Evolutionary conservation across 2,329 filamentous ascomycete species (phyloP), one percentile per base, ranked within the genome.

Genomic region (Penicillium polonicum): DNA sequence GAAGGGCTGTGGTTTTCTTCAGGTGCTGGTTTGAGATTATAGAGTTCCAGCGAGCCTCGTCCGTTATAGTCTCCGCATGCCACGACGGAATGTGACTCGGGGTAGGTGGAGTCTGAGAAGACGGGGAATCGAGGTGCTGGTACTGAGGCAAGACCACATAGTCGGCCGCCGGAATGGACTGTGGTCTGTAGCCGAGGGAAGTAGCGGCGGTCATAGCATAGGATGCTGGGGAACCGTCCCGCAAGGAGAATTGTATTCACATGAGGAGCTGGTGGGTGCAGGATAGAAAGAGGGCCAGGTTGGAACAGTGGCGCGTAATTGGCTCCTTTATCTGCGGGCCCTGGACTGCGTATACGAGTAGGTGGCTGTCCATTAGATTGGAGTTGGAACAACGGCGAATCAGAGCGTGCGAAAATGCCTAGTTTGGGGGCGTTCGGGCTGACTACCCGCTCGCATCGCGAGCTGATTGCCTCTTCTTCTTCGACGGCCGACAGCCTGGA

Each of bases 51-150:
- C 0, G 89, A 92, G 0, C 93, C 93, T 72, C 94, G 92, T 33
- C 89, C 91, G 66, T 94, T 95, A 77, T 97, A 97, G 70, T 93
- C 90, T 5, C 92, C 93, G 39, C 89, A 90, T 3, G 91, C 90
- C 51, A 96, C 83, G 27, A 97, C 75, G 0, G 88, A 92, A 45
- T 87, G 61, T 73, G 77, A 13, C 85, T 78, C 61, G 81, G 81
- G 55, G 83, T 81, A 53, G 80, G 73, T 12, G 1, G 68, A 65
- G 39, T 67, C 64, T 4, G 68, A 67, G 39, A 68, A 66, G 5
- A 73, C 64, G n/a, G 85, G 83, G 21, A 88, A 76, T 58, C 64
- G 70, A 13, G 85, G 83, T 5, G 72, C 68, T 38, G 77, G 88
- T 10, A 92, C 77, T 0, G 86, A 86, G 0, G 88, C 78, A 59